Conservation (phyloP, 2,329 filamentous ascomycete genomes). For the Ceratocystis eucalypticola region DNA sequence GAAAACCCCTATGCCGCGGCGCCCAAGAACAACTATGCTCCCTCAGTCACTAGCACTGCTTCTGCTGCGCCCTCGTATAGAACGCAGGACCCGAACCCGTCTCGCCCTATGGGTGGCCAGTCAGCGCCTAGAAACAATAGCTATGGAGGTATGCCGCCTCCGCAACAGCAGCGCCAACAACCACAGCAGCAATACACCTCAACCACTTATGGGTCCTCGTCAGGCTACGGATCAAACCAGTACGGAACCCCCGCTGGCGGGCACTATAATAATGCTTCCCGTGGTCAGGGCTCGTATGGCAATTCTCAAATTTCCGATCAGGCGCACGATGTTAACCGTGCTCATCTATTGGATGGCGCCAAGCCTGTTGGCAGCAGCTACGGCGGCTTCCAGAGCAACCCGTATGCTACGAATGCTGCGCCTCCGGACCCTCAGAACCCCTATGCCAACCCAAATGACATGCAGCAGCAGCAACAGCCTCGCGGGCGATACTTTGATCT, state of each 20-base stretch:
- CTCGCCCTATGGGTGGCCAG: slow-evolving; percentile 12
- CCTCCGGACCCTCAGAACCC: slow-evolving; percentile 12
- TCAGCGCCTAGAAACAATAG: slow-evolving; percentile 23
- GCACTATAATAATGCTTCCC: slow-evolving; percentile 42
- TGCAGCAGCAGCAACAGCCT: slow-evolving; percentile 36
- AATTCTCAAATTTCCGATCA: slow-evolving; percentile 30
- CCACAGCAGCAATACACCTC: slow-evolving; percentile 11
- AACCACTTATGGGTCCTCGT: slow-evolving; percentile 20
- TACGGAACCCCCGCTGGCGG: slow-evolving; percentile 37
- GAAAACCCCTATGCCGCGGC: slow-evolving; percentile 18
- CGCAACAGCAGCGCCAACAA: slow-evolving; percentile 21
- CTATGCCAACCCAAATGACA: slow-evolving; percentile 19
- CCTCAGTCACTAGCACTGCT: slow-evolving; percentile 12
- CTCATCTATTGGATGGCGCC: slow-evolving; percentile 14
- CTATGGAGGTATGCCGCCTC: slow-evolving; percentile 8
- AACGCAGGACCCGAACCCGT: slow-evolving; percentile 14
- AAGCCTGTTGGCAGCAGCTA: slow-evolving; percentile 19
- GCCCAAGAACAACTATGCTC: slow-evolving; percentile 15
- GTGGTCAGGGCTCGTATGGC: slow-evolving; percentile 45
- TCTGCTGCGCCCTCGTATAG: slow-evolving; percentile 17
- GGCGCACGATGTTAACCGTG: slow-evolving; percentile 34
- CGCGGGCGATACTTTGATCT: slow-evolving; percentile 61
- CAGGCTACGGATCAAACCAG: slow-evolving; percentile 40
- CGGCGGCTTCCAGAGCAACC: slow-evolving; percentile 23
- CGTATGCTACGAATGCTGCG: slow-evolving; percentile 12